phyloP scores from a whole-genome alignment of 2,329 filamentous ascomycete genomes.

The Sporothrix protearum region DNA sequence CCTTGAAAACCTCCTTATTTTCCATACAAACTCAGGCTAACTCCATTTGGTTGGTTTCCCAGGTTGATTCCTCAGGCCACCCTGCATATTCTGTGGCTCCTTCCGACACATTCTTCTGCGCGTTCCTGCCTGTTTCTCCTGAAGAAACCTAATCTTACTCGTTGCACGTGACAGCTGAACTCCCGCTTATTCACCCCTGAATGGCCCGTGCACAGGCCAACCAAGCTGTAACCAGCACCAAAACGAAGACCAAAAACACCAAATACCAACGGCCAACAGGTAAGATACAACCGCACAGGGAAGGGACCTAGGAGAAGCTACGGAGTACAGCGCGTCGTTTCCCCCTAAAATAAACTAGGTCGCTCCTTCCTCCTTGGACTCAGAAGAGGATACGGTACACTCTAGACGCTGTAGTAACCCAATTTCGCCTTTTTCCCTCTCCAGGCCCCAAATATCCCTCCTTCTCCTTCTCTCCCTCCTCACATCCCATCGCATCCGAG shows the following conservation, averaged over 20 bases:
- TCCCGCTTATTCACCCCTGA: constrained; percentile 26
- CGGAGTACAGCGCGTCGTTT: constrained; percentile 16
- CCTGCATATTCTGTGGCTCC: too few species aligned
- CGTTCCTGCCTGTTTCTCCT: constrained; percentile 9
- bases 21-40: too few species aligned
- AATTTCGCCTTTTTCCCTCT: constrained; percentile 23
- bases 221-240: constrained; percentile 23
- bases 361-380: constrained; percentile 19
- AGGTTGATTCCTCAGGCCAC: too few species aligned
- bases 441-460: constrained; percentile 20
- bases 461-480: constrained; percentile 18
- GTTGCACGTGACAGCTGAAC: constrained; percentile 24
- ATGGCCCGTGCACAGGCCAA: constrained; percentile 26
- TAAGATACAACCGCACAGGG: too few species aligned
- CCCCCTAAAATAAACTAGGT: constrained; percentile 18
- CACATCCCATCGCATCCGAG: constrained; percentile 24
- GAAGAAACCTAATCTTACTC: constrained; percentile 16
- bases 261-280: not conserved
- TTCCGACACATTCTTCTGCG: constrained; percentile 13
- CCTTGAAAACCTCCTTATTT: too few species aligned
- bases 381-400: constrained; percentile 28
- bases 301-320: constrained; percentile 1
- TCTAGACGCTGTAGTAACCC: constrained; percentile 25
- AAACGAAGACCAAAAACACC: not conserved
- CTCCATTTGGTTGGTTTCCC: too few species aligned